Percentiles rank a stretch among this genome's conserved stretches.
These are phyloP conservation scores for Spathaspora boniae DNA, from an alignment of 805 yeast genomes.

Conservation along the genomic window DNA sequence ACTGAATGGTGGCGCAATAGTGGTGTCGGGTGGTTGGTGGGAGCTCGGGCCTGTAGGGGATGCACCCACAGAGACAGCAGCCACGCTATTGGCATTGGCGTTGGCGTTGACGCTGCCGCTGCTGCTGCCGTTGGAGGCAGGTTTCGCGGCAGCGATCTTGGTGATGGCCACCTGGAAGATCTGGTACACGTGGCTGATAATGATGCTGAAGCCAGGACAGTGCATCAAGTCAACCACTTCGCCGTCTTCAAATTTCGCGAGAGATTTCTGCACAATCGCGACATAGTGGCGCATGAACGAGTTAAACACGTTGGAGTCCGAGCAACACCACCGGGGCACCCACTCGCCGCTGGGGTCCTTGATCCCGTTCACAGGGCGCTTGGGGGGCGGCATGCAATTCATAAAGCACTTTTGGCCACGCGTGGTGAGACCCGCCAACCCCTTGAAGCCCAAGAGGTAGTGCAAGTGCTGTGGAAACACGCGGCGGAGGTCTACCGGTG, in stretches of 20 bases:
- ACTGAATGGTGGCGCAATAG: slow-evolving; percentile 7
- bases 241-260: slow-evolving; percentile 6
- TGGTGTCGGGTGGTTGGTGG: slow-evolving; percentile 5
- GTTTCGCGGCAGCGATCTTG: slow-evolving; percentile 13
- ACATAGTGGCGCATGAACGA: slow-evolving; percentile 62
- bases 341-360: slow-evolving; percentile 58
- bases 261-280: slow-evolving; percentile 17
- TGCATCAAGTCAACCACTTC: slow-evolving; percentile 12
- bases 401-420: slow-evolving; percentile 23
- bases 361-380: slow-evolving; percentile 45
- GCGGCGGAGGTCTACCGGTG: no score
- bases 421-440: slow-evolving; percentile 22
- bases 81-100: no score
- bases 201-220: slow-evolving; percentile 45
- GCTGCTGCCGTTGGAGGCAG: background rate
- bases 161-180: slow-evolving; percentile 31
- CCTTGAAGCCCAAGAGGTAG: slow-evolving; percentile 29
- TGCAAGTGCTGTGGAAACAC: slow-evolving; percentile 29
- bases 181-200: slow-evolving; percentile 47
- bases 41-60: background rate
- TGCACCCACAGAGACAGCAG: no score
- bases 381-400: slow-evolving; percentile 38
- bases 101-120: slow-evolving; percentile 1
- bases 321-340: slow-evolving; percentile 59
- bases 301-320: slow-evolving; percentile 56